Conservation (phyloP, 2,329 filamentous ascomycete genomes). For the Aspergillus ustus region DNA sequence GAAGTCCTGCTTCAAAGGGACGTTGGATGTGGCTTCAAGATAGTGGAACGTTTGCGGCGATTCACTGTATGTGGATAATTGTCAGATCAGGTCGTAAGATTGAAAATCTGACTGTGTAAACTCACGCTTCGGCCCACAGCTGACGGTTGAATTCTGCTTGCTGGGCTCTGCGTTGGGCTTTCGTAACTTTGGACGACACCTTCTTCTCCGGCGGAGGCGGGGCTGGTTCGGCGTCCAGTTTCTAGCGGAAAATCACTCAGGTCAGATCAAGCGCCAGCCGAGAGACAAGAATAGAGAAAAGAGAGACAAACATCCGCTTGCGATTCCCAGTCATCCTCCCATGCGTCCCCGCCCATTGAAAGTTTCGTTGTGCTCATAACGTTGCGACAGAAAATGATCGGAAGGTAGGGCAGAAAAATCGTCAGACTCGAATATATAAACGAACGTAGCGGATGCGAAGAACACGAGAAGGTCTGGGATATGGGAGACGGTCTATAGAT, state of each 20-base stretch:
- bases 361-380: slow-evolving; percentile 52
- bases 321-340: slow-evolving; percentile 90
- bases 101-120: not conserved
- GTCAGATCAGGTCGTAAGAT: not conserved
- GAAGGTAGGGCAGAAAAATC: slow-evolving; percentile 15
- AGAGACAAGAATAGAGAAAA: not conserved
- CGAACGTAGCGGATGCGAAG: not conserved
- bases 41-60: slow-evolving; percentile 75
- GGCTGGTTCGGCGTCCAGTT: slow-evolving; percentile 45
- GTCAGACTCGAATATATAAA: slow-evolving; percentile 9
- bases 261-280: slow-evolving; percentile 4
- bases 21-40: slow-evolving; percentile 66
- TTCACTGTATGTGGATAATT: slow-evolving; percentile 59
- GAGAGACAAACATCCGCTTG: slow-evolving; percentile 67
- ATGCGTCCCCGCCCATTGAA: slow-evolving; percentile 69
- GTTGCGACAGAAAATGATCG: slow-evolving; percentile 4
- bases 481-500: not conserved
- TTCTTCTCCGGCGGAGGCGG: slow-evolving; percentile 49
- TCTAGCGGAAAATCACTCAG: slow-evolving; percentile 33
- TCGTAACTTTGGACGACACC: slow-evolving; percentile 62
- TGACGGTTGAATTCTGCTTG: slow-evolving; percentile 84
- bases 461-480: not conserved
- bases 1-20: slow-evolving; percentile 72
- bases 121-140: slow-evolving; percentile 86
- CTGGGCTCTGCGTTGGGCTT: slow-evolving; percentile 76